A percentile compares a stretch with the other conserved stretches of the same genome.
phyloP scores from a whole-genome alignment of 257 asterid species.

The Eustoma russellianum region DNA sequence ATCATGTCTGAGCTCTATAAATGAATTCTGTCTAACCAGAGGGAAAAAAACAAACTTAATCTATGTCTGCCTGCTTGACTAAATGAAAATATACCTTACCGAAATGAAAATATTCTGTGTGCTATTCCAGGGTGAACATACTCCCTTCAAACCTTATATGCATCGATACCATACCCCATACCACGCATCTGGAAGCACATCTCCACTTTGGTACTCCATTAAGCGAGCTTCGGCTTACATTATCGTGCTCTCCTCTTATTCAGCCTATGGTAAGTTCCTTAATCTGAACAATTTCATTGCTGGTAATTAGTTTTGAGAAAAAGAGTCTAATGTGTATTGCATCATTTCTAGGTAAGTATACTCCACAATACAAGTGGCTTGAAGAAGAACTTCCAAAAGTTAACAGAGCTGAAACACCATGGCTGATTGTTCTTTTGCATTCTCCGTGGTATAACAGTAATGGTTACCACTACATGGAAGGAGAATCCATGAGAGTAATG shows the following conservation, averaged over 20 bases:
- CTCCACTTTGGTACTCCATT: conserved; percentile 54
- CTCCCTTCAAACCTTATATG: conserved; percentile 31
- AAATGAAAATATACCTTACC: too few species aligned
- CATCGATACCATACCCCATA: conserved; percentile 39
- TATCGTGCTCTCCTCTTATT: conserved; percentile 41
- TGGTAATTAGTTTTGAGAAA: background rate
- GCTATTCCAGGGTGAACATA: conserved; percentile 20
- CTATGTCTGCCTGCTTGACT: background rate
- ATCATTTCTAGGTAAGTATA: conserved; percentile 26
- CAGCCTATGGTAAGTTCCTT: conserved; percentile 31
- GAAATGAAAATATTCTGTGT: too few species aligned
- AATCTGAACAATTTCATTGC: background rate
- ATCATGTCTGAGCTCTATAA: too few species aligned
- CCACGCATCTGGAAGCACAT: conserved; percentile 29
- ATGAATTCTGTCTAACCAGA: too few species aligned
- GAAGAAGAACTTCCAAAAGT: conserved; percentile 31
- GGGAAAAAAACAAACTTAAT: too few species aligned
- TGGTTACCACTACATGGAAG: conserved; percentile 46
- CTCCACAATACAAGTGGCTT: conserved; percentile 41
- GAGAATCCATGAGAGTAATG: conserved; percentile 45
- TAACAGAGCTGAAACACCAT: conserved; percentile 37
- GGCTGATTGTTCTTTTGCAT: conserved; percentile 42
- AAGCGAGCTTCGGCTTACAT: conserved; percentile 36
- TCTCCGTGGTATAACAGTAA: conserved; percentile 39
- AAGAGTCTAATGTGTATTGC: background rate